Evolutionary conservation across 139 green algal genomes (phyloP), one percentile per base, ranked within the genome.

Genomic region (Zygnema cylindricum): DNA sequence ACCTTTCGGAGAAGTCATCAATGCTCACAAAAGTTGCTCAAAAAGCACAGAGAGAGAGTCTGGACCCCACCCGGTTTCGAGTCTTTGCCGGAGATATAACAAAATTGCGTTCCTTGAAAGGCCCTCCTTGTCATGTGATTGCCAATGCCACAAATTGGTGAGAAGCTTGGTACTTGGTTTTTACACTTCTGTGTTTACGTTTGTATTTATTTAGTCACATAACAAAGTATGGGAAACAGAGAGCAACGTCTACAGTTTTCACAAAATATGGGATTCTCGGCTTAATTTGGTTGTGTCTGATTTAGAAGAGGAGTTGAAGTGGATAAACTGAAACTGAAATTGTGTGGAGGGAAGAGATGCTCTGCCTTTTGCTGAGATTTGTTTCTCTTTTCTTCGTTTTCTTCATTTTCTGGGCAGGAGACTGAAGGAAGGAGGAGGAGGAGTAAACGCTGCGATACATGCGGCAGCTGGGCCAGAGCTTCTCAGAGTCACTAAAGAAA

Each of bases 361-460:
- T n/a, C n/a, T n/a, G n/a, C n/a, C n/a, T n/a, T n/a, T n/a, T n/a
- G n/a, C n/a, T n/a, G n/a, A n/a, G n/a, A n/a, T n/a, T n/a, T n/a
- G n/a, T n/a, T n/a, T n/a, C n/a, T n/a, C n/a, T n/a, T n/a, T n/a
- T n/a, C n/a, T n/a, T n/a, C n/a, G n/a, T n/a, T n/a, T n/a, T n/a
- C n/a, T n/a, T n/a, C n/a, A n/a, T 25, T 77, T 43, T 86, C 33
- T 1, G n/a, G 35, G 55, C 86, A 90, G 86, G 36, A 55, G 63
- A 21, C 43, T 90, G 39, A 84, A 90, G 39, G 39, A 43, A 22
- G 86, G 86, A 16, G 86, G 86, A n/a, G 86, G 86, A 7, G 86
- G 86, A 81, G 86, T 90, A 63, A 90, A 90, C 85, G 86, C 86
- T 25, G 79, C 86, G 21, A 90, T 90, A 25, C 81, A 90, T 38